Conservation (phyloP, 768 basidiomycete species). For the Crepidotus variabilis region DNA sequence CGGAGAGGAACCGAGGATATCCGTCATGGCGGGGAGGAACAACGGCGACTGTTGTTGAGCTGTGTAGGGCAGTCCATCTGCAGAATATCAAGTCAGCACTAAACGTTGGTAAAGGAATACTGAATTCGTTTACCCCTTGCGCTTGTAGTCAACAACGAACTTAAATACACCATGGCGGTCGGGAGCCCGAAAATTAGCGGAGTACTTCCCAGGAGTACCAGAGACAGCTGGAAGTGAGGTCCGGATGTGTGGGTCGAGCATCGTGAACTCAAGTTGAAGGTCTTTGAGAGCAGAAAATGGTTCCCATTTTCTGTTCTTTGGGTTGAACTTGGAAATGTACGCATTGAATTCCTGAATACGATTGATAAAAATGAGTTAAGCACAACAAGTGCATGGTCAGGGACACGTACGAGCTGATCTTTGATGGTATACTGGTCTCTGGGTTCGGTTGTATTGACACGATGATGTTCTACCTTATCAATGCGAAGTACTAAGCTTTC, state of each 20-base stretch:
- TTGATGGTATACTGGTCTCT: conserved; percentile 80
- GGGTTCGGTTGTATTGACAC: conserved; percentile 57
- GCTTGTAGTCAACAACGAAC: conserved; percentile 87
- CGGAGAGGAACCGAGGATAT: conserved; percentile 91
- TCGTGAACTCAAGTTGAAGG: conserved; percentile 93
- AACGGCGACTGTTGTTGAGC: conserved; percentile 75
- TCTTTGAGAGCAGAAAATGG: conserved; percentile 73
- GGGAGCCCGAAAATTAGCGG: conserved; percentile 83
- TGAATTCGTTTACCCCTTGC: conserved; percentile 64
- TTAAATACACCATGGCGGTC: conserved; percentile 99
- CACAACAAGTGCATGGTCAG: conserved; percentile 3
- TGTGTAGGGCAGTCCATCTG: conserved; percentile 74
- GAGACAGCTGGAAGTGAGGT: conserved; percentile 62
- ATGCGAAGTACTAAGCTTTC: conserved; percentile 80
- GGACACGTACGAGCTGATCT: conserved; percentile 65
- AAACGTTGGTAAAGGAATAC: background rate
- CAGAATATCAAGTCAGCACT: conserved; percentile 3
- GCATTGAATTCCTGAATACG: conserved; percentile 62
- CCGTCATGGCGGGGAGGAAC: conserved; percentile 94
- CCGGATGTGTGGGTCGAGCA: conserved; percentile 97
- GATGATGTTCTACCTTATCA: conserved; percentile 69
- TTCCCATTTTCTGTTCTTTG: conserved; percentile 55
- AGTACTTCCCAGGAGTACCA: conserved; percentile 63
- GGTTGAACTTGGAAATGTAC: conserved; percentile 66
- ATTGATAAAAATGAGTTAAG: background rate